Base-by-base conservation (phyloP, 495 filamentous ascomycete genomes). In the Penicillium coffeae region DNA sequence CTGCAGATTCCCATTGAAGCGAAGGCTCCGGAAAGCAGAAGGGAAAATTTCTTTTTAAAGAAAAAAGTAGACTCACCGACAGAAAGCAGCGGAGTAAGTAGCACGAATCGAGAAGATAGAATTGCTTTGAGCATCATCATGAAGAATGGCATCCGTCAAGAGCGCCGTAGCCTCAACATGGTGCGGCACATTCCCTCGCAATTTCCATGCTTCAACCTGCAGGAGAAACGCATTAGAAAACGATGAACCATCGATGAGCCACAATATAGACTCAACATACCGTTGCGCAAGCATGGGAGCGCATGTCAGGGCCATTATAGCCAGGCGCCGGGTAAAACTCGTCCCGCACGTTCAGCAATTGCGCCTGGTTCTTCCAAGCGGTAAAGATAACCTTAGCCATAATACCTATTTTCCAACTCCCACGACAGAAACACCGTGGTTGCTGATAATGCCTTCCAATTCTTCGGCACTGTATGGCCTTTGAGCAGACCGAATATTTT, bases 361-460 rank as follows among this genome's bases (percentile, higher is more conserved):
- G 83, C 13, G 64, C 49, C 18, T 73, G 74, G 54, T 77, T 65
- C 51, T 87, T 84, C 89, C 89, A 94, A 25, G 89, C 86, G 22
- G 87, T 91, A 65, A 88, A 82, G 15, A 86, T 75, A 60, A 89
- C 86, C 62, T 84, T 84, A 3, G 86, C 78, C 87, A 89, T 89
- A 47, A 25, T 58, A 3, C n/a, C 20, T 3, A n/a, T 13, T 16
- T 13, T 21, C 7, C 9, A 25, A 13, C 1, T 38, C 35, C 15
- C 13, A 7, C 3, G 35, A 37, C 5, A 37, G 35, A 37, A 14
- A 14, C 13, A 6, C 15, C 13, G 35, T 7, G 5, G 5, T 37
- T 18, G 22, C n/a, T 12, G 21, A 21, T 44, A 36, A n/a, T n/a
- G n/a, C n/a, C n/a, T 38, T 33, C 15, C 9, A n/a, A 25, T 21